These are phyloP conservation scores for Fomitopsis palustris DNA, from an alignment of 1,284 basidiomycete genomes.

Conservation along the genomic window DNA sequence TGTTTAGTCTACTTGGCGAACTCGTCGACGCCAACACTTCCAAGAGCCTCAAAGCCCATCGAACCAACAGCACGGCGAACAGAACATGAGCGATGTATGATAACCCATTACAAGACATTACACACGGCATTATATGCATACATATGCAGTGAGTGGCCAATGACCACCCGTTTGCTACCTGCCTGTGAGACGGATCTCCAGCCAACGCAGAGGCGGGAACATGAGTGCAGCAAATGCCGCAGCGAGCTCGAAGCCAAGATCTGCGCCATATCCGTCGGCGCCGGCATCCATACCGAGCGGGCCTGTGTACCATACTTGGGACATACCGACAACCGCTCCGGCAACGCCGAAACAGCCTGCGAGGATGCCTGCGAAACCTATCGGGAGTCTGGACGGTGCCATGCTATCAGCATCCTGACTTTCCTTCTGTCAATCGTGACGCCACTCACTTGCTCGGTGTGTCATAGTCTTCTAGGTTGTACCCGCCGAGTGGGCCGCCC, in stretches of 20 bases:
- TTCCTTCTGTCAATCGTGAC: not conserved
- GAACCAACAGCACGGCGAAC: not conserved
- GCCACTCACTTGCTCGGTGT: conserved; percentile 34
- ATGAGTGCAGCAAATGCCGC: conserved; percentile 39
- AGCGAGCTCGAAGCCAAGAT: conserved; percentile 58
- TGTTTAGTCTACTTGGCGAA: too few relatives aligned
- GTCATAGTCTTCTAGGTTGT: conserved; percentile 57
- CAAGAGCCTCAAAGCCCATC: too few relatives aligned
- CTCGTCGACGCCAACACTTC: too few relatives aligned
- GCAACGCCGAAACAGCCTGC: conserved; percentile 45
- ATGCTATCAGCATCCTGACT: not conserved
- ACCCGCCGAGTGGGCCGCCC: conserved; percentile 42
- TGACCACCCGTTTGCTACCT: conserved; percentile 20
- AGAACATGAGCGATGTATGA: not conserved
- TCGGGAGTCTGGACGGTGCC: conserved; percentile 38
- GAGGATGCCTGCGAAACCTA: conserved; percentile 51
- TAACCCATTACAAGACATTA: not conserved
- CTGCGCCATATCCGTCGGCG: conserved; percentile 39
- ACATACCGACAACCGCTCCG: conserved; percentile 49
- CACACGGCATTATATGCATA: not conserved
- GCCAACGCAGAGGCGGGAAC: conserved; percentile 40
- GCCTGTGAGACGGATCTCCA: conserved; percentile 41
- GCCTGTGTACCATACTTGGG: conserved; percentile 51
- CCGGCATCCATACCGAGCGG: conserved; percentile 44
- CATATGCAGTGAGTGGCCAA: not conserved